phyloP scores from a whole-genome alignment of 371 early-diverging fungal genomes.

The Zopfochytrium polystomum region DNA sequence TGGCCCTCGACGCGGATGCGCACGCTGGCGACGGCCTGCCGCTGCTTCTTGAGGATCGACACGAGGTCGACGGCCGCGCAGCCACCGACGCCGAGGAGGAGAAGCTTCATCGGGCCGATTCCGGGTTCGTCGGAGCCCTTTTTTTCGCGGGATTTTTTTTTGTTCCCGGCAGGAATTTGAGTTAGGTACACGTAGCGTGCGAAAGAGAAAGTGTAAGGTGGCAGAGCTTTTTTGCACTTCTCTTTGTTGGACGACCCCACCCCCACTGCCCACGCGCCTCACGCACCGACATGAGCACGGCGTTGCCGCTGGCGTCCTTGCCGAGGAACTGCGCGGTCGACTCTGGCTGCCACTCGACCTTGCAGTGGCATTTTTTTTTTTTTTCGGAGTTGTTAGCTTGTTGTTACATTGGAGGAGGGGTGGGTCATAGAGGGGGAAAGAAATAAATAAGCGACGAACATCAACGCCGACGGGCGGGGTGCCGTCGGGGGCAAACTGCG shows the following conservation, averaged over 20 bases:
- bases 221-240: background rate
- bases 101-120: background rate
- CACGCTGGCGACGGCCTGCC: background rate
- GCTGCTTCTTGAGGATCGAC: conserved; percentile 3
- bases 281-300: conserved; percentile 3
- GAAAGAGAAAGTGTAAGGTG: background rate
- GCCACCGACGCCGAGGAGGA: background rate
- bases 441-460: background rate
- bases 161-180: background rate
- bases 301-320: background rate
- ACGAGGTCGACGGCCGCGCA: conserved; percentile 6
- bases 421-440: background rate
- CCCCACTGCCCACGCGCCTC: background rate
- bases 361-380: background rate
- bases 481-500: background rate
- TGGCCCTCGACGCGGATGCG: background rate
- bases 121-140: conserved; percentile 4
- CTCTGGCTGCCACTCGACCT: background rate
- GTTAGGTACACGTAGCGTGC: background rate
- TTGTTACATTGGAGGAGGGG: background rate
- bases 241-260: background rate
- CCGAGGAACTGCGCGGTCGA: background rate
- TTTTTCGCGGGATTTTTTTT: background rate
- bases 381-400: background rate
- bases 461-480: background rate